Evolutionary conservation across 164 flowering plant genomes (phyloP).

Genomic region (Stephania yunnanensis): DNA sequence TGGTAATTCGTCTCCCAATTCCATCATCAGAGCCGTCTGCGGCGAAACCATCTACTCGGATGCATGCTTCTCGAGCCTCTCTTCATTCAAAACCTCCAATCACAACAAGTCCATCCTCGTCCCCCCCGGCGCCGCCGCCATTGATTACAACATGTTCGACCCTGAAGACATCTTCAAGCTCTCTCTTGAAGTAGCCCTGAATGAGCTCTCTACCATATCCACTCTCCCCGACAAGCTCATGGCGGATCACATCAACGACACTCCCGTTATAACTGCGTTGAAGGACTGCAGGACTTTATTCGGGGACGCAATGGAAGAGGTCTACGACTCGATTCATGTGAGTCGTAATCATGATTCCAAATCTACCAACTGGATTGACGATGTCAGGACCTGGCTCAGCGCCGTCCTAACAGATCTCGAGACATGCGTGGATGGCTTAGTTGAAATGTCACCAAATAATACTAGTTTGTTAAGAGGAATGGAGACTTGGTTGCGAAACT

Average conservation of each 20-base stretch:
- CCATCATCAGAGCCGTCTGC: conserved; percentile 36
- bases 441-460: conserved; percentile 24
- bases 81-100: conserved; percentile 6
- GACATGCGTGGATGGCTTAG: conserved; percentile 63
- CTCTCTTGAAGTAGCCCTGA: conserved; percentile 37
- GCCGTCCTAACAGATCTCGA: conserved; percentile 50
- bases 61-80: conserved; percentile 40
- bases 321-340: conserved; percentile 36
- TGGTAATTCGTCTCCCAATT: conserved; percentile 8
- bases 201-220: conserved; percentile 32
- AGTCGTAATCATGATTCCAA: conserved; percentile 16
- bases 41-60: conserved; percentile 35
- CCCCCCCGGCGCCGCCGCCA: too few species aligned
- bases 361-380: conserved; percentile 25
- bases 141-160: conserved; percentile 18
- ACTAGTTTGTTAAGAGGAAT: conserved; percentile 14
- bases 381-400: conserved; percentile 69
- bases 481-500: conserved; percentile 30
- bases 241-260: conserved; percentile 12
- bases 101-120: too few species aligned
- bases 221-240: conserved; percentile 21
- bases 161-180: conserved; percentile 38
- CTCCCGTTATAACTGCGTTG: conserved; percentile 26
- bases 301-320: conserved; percentile 41
- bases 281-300: conserved; percentile 39